These are phyloP conservation scores for Penicillium egyptiacum DNA, from an alignment of 495 filamentous ascomycete genomes.

Conservation along the genomic window DNA sequence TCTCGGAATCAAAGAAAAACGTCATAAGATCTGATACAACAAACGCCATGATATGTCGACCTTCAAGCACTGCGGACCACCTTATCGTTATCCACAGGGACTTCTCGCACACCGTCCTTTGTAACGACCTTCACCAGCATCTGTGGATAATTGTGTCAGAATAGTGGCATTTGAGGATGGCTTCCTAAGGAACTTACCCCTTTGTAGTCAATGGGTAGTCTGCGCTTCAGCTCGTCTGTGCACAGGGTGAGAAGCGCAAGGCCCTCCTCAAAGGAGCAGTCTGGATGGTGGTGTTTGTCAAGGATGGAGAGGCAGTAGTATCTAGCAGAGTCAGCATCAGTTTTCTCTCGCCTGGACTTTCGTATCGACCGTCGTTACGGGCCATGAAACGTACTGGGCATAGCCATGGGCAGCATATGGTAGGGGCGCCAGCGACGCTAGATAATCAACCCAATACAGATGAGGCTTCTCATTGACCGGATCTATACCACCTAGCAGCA, in stretches of 20 bases:
- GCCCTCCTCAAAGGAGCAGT: conserved; percentile 84
- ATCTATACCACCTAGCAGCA: conserved; percentile 89
- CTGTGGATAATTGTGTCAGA: conserved; percentile 32
- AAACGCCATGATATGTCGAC: conserved; percentile 30
- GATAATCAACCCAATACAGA: conserved; percentile 96
- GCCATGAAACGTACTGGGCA: conserved; percentile 71
- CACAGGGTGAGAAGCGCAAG: conserved; percentile 90
- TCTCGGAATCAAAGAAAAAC: conserved; percentile 34
- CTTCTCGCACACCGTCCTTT: conserved; percentile 81
- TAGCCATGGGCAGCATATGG: conserved; percentile 98
- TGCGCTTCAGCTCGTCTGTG: conserved; percentile 91
- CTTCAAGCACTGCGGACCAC: conserved; percentile 65
- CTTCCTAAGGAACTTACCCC: conserved; percentile 52
- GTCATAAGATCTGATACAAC: conserved; percentile 49
- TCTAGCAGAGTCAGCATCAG: conserved; percentile 40
- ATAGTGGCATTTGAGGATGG: neutral
- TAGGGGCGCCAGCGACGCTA: conserved; percentile 80
- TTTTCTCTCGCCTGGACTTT: neutral
- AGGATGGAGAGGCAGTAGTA: conserved; percentile 95
- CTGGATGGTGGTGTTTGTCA: conserved; percentile 96
- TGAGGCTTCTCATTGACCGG: conserved; percentile 81
- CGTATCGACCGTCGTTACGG: neutral
- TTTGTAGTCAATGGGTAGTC: conserved; percentile 98
- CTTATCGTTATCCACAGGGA: conserved; percentile 78
- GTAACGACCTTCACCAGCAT: conserved; percentile 89